Base-by-base conservation (phyloP, 192 early-diverging fungal genomes). In the Umbelopsis isabellina region DNA sequence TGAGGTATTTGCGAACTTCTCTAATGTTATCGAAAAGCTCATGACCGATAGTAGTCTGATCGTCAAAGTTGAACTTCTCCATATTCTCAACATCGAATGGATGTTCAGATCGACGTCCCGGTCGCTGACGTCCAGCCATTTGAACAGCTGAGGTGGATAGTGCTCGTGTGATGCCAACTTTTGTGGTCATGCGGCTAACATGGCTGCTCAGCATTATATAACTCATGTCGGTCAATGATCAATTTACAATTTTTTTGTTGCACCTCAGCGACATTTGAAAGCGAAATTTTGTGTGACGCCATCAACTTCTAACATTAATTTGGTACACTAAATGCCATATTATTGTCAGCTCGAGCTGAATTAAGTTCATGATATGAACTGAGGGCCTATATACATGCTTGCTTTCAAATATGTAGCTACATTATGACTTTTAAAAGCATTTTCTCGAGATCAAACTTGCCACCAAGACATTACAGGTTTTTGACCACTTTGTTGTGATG, bases 21-120 rank as follows among this genome's bases (percentile, higher is more conserved):
- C 77, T 68, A 69, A 84, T 82, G 41, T 81, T 79, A 20, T 80
- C 79, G 72, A 86, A 73, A 15, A 71, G 68, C 45, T 82, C 78
- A 67, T 85, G 79, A 48, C 85, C 87, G 41, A 75, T 67, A n/a
- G 82, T 86, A n/a, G 87, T 80, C 21, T 83, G 83, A 67, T 84
- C 82, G 61, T 88, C 83, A 53, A 88, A 88, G 6, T 75, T 44
- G 58, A 84, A 88, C 12, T 78, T 75, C 44, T 80, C 76, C 75
- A 88, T 68, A 52, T 76, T 76, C 21, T 80, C 75, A 46, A 86
- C 76, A 65, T 88, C 84, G 71, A 82, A 68, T 37, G 55, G 55
- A 30, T 61, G 55, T 30, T 61, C 55, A 16, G 55, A 61, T 12
- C 55, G 55, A 61, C 55, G 55, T 61, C 55, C 55, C 27, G 55